Base-by-base conservation (phyloP, 371 early-diverging fungal species). In the Furculomyces boomerangus region DNA sequence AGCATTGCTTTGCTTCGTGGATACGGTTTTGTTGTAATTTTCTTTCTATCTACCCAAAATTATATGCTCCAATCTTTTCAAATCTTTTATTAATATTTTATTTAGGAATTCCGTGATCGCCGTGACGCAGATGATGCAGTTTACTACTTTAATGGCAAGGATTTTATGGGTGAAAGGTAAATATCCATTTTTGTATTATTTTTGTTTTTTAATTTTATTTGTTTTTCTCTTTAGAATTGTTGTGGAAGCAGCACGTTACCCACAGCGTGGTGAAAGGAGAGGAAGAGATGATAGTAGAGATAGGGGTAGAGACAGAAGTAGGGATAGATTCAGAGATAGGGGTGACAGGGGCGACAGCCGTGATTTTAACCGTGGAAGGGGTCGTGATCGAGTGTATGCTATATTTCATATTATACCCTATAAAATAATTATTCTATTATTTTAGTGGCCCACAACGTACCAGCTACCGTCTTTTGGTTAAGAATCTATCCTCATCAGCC, bases 111-210 rank as follows among this genome's bases (percentile, higher is more conserved):
- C 60, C 73, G 75, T 61, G 75, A 81, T 57, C 65, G 64, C 22
- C 76, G 80, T 57, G 85, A 84, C 60, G 85, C 85, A 47, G 82
- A 84, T 40, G 83, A 83, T 61, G 85, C 86, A 41, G 69, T 82
- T 53, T 71, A 75, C 52, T 77, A 76, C 57, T 71, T 80, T 30
- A 71, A 83, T 58, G 82, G 80, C 35, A 66, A 74, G 39, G 70
- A 72, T 30, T 71, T 83, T 40, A 74, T 74, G 57, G 81, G 81
- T 50, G 64, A 62, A 54, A 71, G 75, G 45, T 49, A 49, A 13
- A 7, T 8, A 20, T 5, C 3, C 22, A 5, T 43, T 64, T 30
- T 63, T 66, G 22, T 71, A 72, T n/a, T 30, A 26, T 29, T 29
- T 53, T 28, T 20, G 20, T 25, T 2, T 29, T 2, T 32, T 31